Base-by-base conservation (phyloP, 2,329 filamentous ascomycete species). In the Clonostachys solani region DNA sequence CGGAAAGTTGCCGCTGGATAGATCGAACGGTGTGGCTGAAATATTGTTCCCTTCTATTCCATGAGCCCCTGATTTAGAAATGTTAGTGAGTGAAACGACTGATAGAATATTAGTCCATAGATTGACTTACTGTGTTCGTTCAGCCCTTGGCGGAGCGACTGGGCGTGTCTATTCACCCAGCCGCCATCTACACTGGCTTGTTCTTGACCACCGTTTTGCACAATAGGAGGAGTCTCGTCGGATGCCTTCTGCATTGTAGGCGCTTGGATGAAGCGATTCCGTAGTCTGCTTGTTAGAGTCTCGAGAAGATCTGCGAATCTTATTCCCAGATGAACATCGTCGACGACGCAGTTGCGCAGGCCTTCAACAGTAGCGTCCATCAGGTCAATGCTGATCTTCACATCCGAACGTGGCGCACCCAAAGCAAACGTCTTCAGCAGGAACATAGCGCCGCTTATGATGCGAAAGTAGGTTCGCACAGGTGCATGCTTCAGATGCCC, bases 391-490 rank as follows among this genome's bases (percentile, higher is more conserved):
- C 85, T 89, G 42, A 87, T 75, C 57, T 86, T 83, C 23, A 92
- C 86, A 54, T 94, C 88, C 47, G 84, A 84, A 56, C 89, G 86
- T 1, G 86, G 85, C 2, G 88, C 88, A 16, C 89, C 89, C 2
- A 94, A 75, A 1, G 88, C 87, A 64, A 94, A 92, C 0, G 89
- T 92, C 69, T 87, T 94, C 44, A 94, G 77, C 16, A 94, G 66
- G 59, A 94, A 92, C 80, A 92, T 92, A 52, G 87, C 87, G 5
- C 89, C 88, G 49, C 84, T 89, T 53, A 92, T 89, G 61, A 94
- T 92, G 48, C 89, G 83, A 69, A 94, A 92, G 63, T 92, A 92
- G 0, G 89, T 92, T 42, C 89, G 78, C 5, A 94, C 89, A 0
- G 89, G 89, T 0, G 87, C 87, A 59, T 92, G 89, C 60, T 89